Conservation (phyloP, 2,329 filamentous ascomycete species). For the Blastomyces emzantsi region DNA sequence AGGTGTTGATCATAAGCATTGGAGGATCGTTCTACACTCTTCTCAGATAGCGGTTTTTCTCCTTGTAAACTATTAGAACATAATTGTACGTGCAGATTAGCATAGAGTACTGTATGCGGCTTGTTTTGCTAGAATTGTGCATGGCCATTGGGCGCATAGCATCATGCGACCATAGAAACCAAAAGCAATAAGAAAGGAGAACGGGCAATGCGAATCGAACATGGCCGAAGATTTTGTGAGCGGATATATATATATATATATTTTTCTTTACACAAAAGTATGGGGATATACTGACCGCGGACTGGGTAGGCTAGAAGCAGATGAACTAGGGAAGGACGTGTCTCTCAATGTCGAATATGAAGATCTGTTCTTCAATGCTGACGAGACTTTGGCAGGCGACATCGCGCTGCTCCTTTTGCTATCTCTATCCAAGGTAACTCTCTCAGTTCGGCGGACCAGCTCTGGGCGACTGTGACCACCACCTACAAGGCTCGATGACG, state of each 20-base stretch:
- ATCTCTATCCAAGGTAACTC: constrained; percentile 11
- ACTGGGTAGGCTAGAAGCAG: constrained; percentile 9
- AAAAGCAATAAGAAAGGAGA: background rate
- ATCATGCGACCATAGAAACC: background rate
- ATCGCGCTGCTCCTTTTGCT: constrained; percentile 5
- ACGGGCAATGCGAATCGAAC: background rate
- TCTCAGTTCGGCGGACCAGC: constrained; percentile 23
- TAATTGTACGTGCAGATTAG: constrained; percentile 4
- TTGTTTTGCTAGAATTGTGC: background rate
- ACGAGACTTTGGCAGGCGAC: constrained; percentile 10
- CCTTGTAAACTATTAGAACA: constrained; percentile 44
- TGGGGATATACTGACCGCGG: constrained; percentile 12
- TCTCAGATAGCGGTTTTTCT: constrained; percentile 50
- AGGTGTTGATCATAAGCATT: constrained; percentile 56
- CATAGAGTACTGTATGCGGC: constrained; percentile 4
- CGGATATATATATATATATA: too few species aligned
- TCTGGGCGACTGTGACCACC: constrained; percentile 32
- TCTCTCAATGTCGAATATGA: constrained; percentile 6
- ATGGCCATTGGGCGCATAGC: background rate
- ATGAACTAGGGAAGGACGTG: constrained; percentile 8
- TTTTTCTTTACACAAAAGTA: background rate
- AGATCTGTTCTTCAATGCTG: constrained; percentile 2
- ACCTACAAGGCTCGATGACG: constrained; percentile 44
- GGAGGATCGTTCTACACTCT: constrained; percentile 49
- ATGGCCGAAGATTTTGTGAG: background rate